Conservation (phyloP, 805 yeast genomes). For the Geotrichum ghanense region DNA sequence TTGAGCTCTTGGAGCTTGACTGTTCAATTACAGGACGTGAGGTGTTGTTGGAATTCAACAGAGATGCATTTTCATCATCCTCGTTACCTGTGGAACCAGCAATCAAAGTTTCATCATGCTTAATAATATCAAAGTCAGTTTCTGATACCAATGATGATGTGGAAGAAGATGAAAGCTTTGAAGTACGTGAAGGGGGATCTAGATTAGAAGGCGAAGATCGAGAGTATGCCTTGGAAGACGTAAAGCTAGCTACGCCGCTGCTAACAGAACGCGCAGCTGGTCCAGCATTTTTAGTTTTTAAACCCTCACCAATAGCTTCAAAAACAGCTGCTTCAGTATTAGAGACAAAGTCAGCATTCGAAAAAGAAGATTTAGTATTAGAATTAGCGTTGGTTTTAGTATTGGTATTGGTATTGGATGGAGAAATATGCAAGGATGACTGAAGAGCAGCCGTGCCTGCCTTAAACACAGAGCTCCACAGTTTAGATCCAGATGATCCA, state of each 20-base stretch:
- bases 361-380: too few species aligned
- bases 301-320: not conserved
- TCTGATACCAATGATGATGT: not conserved
- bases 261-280: not conserved
- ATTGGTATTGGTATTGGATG: too few species aligned
- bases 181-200: not conserved
- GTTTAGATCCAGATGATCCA: not conserved
- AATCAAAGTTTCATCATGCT: conserved; percentile 1
- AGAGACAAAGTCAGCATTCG: too few species aligned
- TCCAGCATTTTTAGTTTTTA: not conserved
- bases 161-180: not conserved
- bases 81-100: too few species aligned
- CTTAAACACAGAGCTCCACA: not conserved
- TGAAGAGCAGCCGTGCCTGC: conserved; percentile 1
- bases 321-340: not conserved
- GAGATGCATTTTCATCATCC: not conserved
- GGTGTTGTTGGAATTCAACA: too few species aligned
- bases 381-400: not conserved
- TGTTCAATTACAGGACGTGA: too few species aligned
- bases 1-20: too few species aligned
- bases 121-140: not conserved
- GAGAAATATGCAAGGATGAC: not conserved
- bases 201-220: not conserved
- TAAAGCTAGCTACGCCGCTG: too few species aligned
- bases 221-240: not conserved